Evolutionary conservation across 441 rosid genomes (phyloP).

Genomic region (Pelargonium fulgidum): DNA sequence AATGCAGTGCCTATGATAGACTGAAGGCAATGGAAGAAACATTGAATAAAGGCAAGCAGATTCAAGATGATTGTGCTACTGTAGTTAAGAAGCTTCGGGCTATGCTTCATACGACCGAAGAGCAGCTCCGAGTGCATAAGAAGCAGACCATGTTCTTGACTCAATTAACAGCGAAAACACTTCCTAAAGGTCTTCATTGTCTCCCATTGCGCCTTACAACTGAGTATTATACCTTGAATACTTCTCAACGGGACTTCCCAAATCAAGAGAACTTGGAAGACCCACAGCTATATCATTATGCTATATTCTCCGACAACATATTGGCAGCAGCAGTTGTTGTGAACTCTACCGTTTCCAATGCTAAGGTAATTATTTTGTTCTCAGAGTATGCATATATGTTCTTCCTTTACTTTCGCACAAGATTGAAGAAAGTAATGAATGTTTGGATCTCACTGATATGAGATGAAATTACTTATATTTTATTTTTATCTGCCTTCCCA

Average conservation of each 20-base stretch:
- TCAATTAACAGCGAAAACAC: constrained; percentile 84
- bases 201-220: constrained; percentile 86
- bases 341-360: constrained; percentile 61
- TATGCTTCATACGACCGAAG: constrained; percentile 88
- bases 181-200: constrained; percentile 95
- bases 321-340: constrained; percentile 80
- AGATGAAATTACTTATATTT: not conserved
- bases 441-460: not conserved
- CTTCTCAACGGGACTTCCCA: constrained; percentile 58
- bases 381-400: not conserved
- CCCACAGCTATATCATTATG: constrained; percentile 64
- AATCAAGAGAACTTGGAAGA: constrained; percentile 69
- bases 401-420: constrained; percentile 12
- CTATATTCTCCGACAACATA: constrained; percentile 79
- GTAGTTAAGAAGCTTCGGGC: constrained; percentile 89
- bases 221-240: constrained; percentile 57
- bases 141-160: constrained; percentile 85
- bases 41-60: constrained; percentile 67
- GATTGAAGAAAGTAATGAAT: constrained; percentile 4
- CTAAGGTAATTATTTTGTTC: constrained; percentile 43
- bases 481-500: too few relatives aligned
- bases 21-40: constrained; percentile 80
- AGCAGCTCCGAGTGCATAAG: constrained; percentile 87
- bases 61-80: constrained; percentile 80
- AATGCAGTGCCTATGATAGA: constrained; percentile 59